Conservation (phyloP, 2,329 filamentous ascomycete species). For the Parastagonospora avenae region DNA sequence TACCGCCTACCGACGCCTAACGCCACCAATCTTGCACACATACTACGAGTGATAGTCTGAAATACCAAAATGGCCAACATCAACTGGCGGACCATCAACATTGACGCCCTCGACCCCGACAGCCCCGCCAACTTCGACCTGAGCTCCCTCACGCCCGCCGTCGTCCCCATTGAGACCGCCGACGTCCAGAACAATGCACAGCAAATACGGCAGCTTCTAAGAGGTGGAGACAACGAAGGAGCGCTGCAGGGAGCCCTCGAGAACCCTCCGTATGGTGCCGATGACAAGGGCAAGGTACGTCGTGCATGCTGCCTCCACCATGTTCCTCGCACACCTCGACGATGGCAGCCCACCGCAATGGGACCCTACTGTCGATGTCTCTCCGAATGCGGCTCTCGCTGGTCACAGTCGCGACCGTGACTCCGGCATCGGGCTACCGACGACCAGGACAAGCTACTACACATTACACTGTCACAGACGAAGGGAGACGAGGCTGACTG, state of each 20-base stretch:
- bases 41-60: neutral
- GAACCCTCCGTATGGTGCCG: conserved; percentile 73
- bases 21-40: neutral
- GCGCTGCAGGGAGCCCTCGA: conserved; percentile 84
- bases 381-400: conserved; percentile 18
- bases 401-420: conserved; percentile 25
- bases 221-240: conserved; percentile 85
- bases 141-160: conserved; percentile 77
- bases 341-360: conserved; percentile 13
- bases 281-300: conserved; percentile 59
- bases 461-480: conserved; percentile 24
- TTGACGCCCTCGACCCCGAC: conserved; percentile 89
- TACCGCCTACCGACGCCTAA: neutral
- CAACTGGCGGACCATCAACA: conserved; percentile 88
- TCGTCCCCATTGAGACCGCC: conserved; percentile 73
- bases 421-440: conserved; percentile 30
- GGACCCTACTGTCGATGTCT: conserved; percentile 26
- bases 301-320: conserved; percentile 20
- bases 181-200: conserved; percentile 78
- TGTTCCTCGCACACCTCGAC: conserved; percentile 5
- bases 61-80: conserved; percentile 52
- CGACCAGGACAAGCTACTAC: conserved; percentile 20
- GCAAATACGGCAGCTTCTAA: conserved; percentile 85
- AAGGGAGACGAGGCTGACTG: conserved; percentile 34
- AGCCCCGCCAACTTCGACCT: conserved; percentile 91